phyloP scores from a whole-genome alignment of 208 protist genomes.

The Tetramitus jugosus region DNA sequence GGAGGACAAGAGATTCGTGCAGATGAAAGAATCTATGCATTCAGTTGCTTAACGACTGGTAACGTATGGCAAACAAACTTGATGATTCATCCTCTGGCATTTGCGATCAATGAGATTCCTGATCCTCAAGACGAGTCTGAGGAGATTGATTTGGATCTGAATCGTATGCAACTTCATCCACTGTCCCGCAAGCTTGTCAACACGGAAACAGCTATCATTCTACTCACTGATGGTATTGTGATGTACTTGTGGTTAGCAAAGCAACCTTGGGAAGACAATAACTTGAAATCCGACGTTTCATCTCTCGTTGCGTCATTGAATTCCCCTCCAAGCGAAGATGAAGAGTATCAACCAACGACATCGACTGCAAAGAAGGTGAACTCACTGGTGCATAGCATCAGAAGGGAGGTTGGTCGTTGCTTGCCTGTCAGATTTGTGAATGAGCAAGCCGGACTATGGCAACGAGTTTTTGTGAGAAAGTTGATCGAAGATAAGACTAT shows the following conservation, averaged over 20 bases:
- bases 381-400: background rate
- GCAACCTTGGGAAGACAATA: background rate
- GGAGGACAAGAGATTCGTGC: conserved; percentile 1
- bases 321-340: too few species aligned
- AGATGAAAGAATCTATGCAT: background rate
- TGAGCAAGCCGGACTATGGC: background rate
- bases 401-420: background rate
- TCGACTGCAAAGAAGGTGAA: too few species aligned
- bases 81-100: background rate
- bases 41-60: background rate
- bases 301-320: background rate
- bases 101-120: background rate
- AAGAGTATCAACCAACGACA: too few species aligned
- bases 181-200: background rate
- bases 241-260: background rate
- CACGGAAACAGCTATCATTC: background rate
- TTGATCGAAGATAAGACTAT: conserved; percentile 4
- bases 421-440: conserved; percentile 9
- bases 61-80: background rate
- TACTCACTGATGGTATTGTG: background rate
- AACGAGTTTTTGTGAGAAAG: conserved; percentile 5
- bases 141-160: background rate
- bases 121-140: background rate
- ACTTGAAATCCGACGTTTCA: background rate
- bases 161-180: background rate